Evolutionary conservation across 2,329 filamentous ascomycete species (phyloP), one percentile per base, ranked within the genome.

Genomic region (Fusarium mangiferae): DNA sequence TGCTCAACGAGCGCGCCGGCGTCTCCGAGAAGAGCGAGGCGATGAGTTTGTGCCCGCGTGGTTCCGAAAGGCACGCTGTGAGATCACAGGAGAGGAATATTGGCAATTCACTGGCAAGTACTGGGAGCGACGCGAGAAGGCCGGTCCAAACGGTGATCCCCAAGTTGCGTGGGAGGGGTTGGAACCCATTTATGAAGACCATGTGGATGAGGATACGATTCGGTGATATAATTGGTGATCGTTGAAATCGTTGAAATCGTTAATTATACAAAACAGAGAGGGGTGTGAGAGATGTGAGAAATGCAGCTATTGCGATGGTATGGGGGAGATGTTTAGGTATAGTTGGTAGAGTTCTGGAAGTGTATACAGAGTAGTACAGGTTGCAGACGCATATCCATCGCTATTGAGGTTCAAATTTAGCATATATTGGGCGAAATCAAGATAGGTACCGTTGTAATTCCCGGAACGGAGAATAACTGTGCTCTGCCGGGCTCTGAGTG

Each of bases 21-120:
- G 93, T 62, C 85, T 88, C 66, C 87, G 95, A 30, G 96, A 99
- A 83, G 88, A 88, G 36, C 88, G 84, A 6, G 96, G 96, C 8
- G 93, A 97, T 72, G 91, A 96, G 69, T 98, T 96, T 80, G 83
- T 84, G 45, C 94, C 96, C 0, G 90, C 92, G 52, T 99, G 96
- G 95, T 99, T 99, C 82, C 84, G 80, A 44, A 94, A 93, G 84
- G 87, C 87, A 6, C 89, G 82, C 75, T 95, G 94, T 82, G 89
- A 93, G 44, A 85, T 93, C 24, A 98, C 96, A 7, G 95, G 96
- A 2, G 94, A 98, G 83, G 88, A 92, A 74, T 98, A 93, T 83
- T 99, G 96, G 96, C 87, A 91, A 75, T 97, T 96, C 79, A 97
- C 91, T 78, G 93, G 93, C 44, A 89, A 93, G 81, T 99, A 99